These are phyloP conservation scores for Neopestalotiopsis sp. DNA, from an alignment of 2,329 filamentous ascomycete species.

Conservation along the genomic window DNA sequence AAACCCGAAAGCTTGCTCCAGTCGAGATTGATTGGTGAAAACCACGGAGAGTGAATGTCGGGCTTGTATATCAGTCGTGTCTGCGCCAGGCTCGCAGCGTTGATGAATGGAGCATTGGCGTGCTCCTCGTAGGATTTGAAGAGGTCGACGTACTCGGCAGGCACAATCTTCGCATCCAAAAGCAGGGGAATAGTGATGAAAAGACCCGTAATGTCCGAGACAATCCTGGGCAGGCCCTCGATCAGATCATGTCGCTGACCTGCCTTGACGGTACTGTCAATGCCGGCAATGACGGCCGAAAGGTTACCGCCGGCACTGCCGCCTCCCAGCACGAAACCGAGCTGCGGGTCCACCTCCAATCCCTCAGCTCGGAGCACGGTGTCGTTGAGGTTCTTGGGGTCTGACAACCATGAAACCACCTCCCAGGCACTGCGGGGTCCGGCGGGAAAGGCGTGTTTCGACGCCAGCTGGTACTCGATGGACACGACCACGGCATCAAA, in stretches of 20 bases:
- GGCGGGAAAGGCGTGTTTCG: slow-evolving; percentile 56
- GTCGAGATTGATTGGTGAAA: neutral
- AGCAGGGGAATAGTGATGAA: slow-evolving; percentile 11
- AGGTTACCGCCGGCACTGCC: slow-evolving; percentile 8
- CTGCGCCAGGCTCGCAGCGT: neutral
- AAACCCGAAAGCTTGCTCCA: neutral
- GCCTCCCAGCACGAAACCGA: slow-evolving; percentile 13
- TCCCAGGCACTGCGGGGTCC: slow-evolving; percentile 60
- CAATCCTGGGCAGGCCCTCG: slow-evolving; percentile 18
- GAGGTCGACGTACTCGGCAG: neutral
- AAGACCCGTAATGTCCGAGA: slow-evolving; percentile 13
- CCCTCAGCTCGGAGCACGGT: neutral
- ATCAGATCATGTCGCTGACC: slow-evolving; percentile 10
- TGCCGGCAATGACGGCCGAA: slow-evolving; percentile 20
- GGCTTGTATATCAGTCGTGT: neutral
- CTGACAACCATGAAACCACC: slow-evolving; percentile 52
- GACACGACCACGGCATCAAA: slow-evolving; percentile 21
- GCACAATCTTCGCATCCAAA: neutral
- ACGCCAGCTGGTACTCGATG: slow-evolving; percentile 59
- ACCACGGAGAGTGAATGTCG: slow-evolving; percentile 7
- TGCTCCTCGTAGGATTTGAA: neutral
- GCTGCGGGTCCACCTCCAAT: slow-evolving; percentile 1
- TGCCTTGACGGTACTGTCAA: slow-evolving; percentile 11
- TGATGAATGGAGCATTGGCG: neutral
- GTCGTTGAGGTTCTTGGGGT: neutral